These are phyloP conservation scores for Saccharomyces hybrid DNA, from an alignment of 1,139 yeast genomes.

Conservation along the genomic window DNA sequence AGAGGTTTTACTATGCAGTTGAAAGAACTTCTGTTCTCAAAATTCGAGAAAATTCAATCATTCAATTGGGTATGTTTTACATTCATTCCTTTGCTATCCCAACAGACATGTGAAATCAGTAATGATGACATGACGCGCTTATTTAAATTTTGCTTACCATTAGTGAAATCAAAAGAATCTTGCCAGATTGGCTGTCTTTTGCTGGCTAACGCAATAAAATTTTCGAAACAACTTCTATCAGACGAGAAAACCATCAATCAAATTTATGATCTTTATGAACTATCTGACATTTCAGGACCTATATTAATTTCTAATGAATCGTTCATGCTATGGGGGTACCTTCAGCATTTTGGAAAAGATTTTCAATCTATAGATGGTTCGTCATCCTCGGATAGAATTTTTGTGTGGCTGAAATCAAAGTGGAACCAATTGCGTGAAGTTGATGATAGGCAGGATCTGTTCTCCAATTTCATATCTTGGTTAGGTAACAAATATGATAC, in stretches of 20 bases:
- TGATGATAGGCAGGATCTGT: conserved; percentile 16
- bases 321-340: conserved; percentile 46
- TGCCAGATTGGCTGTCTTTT: conserved; percentile 33
- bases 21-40: conserved; percentile 9
- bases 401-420: conserved; percentile 45
- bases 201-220: conserved; percentile 22
- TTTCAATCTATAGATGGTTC: conserved; percentile 27
- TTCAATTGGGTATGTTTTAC: conserved; percentile 37
- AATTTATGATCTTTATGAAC: conserved; percentile 43
- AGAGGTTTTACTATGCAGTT: conserved; percentile 5
- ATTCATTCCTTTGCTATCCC: conserved; percentile 30
- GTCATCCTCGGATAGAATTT: conserved; percentile 27
- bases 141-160: conserved; percentile 41
- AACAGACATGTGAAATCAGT: conserved; percentile 18
- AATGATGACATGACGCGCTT: conserved; percentile 23
- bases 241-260: conserved; percentile 40
- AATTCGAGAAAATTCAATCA: conserved; percentile 22
- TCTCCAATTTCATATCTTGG: conserved; percentile 42
- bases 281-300: conserved; percentile 58
- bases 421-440: conserved; percentile 30
- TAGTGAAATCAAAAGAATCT: conserved; percentile 33
- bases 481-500: conserved; percentile 28
- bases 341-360: conserved; percentile 35
- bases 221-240: conserved; percentile 16
- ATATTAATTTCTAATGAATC: conserved; percentile 39